phyloP scores from a whole-genome alignment of 225 moss, liverwort and hornwort species.

The Physcomitrium patens region DNA sequence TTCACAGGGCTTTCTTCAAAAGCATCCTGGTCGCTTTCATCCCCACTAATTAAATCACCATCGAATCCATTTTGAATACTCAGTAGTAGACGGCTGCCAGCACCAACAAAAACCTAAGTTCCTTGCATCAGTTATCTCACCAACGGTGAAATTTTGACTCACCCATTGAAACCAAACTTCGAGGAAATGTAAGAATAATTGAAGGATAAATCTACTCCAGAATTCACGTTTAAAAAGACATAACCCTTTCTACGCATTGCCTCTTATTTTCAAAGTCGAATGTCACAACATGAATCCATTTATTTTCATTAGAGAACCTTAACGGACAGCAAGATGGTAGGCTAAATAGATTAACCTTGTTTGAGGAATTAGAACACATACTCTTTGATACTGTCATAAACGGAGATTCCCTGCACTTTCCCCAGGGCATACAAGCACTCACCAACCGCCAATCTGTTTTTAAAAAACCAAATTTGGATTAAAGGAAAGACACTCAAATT shows the following conservation, averaged over 20 bases:
- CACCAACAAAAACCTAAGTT: conserved; percentile 28
- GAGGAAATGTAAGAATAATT: not conserved
- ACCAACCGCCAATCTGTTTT: conserved; percentile 74
- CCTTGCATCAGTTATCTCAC: conserved; percentile 12
- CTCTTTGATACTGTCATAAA: conserved; percentile 60
- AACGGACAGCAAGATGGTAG: conserved; percentile 24
- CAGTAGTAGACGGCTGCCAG: conserved; percentile 57
- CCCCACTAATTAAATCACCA: conserved; percentile 51
- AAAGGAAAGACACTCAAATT: conserved; percentile 12
- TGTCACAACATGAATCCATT: conserved; percentile 5
- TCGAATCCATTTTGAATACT: conserved; percentile 58
- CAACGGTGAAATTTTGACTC: conserved; percentile 21
- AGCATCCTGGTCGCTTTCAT: conserved; percentile 57
- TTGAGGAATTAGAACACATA: conserved; percentile 36
- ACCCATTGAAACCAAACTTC: conserved; percentile 17
- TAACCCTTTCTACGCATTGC: not conserved
- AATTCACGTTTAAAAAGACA: not conserved
- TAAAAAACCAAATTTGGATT: conserved; percentile 33
- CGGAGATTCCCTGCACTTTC: conserved; percentile 55
- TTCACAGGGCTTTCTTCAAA: conserved; percentile 50
- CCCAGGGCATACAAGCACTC: conserved; percentile 79
- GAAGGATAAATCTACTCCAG: not conserved
- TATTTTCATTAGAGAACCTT: conserved; percentile 3
- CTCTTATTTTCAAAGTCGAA: conserved; percentile 7
- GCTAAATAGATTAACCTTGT: not conserved